Evolutionary conservation across 192 early-diverging fungal species (phyloP), one percentile per base, ranked within the genome.

Genomic region (Backusella tuberculispora): DNA sequence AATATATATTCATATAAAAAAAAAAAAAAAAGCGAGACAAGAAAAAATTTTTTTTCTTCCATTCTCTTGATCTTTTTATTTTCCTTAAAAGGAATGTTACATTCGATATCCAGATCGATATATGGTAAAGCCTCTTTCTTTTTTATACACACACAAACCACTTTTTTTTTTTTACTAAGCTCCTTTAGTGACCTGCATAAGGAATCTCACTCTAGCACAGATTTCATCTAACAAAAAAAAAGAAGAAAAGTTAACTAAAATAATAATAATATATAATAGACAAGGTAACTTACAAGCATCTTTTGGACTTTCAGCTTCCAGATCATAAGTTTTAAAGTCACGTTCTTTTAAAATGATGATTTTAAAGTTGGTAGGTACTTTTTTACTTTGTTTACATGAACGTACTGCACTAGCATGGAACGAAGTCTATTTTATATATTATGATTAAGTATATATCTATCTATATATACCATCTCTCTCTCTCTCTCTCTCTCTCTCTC

Each of bases 311-410:
- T 83, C 86, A 1, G 94, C 92, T 72, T 95, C 94, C 76, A 95
- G 84, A 50, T 94, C 93, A 76, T 93, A 87, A 3, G 91, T 92
- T 75, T 94, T 95, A 73, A 86, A 88, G 41, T 88, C 88, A 12
- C 92, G 85, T 24, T 86, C 83, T 53, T 79, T 78, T 21, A 89
- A 73, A 14, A 93, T 82, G 46, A 85, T 75, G 63, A 94, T 73
- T 70, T 93, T 90, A 73, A 95, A 90, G 73, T 90, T 92, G 2
- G 82, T 83, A 17, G 89, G 90, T 3, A 83, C 84, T 46, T 91
- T 92, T 74, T 87, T 89, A 76, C 90, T 91, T 74, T 86, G 86
- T 71, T 90, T 89, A 77, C 94, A 95, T 17, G 89, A 84, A 21
- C 71, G 19, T 42, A 93, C 85, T 24, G 85, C 82, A 72, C 85